phyloP scores from a whole-genome alignment of 768 basidiomycete species.

The Phallus indusiatus region DNA sequence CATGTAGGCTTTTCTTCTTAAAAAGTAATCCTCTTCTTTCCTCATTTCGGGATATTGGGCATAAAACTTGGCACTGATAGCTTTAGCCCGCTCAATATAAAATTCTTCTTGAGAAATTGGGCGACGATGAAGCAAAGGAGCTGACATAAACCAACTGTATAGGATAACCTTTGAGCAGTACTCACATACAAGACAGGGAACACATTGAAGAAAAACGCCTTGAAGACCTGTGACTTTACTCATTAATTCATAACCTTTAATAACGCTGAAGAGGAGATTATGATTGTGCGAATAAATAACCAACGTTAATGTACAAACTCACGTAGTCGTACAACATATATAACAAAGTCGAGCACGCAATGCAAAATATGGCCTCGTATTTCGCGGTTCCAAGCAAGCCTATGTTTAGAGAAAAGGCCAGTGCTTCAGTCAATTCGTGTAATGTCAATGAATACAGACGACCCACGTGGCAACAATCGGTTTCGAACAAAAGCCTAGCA shows the following conservation, averaged over 20 bases:
- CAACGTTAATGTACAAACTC: neutral
- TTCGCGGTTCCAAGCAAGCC: constrained; percentile 4
- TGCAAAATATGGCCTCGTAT: neutral
- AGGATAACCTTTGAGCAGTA: neutral
- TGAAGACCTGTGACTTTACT: constrained; percentile 1
- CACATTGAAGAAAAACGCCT: neutral
- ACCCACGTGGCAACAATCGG: constrained; percentile 23
- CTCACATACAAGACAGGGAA: neutral
- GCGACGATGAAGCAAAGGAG: neutral
- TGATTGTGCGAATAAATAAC: neutral
- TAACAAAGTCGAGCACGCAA: constrained; percentile 1
- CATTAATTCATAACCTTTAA: constrained; percentile 1
- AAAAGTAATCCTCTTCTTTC: neutral
- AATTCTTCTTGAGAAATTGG: neutral
- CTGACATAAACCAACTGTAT: neutral
- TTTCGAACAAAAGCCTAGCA: constrained; percentile 27
- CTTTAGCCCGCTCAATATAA: neutral
- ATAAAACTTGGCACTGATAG: neutral
- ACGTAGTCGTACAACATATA: neutral
- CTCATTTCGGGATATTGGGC: neutral
- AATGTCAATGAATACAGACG: constrained; percentile 1
- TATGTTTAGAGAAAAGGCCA: neutral
- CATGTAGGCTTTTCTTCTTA: neutral
- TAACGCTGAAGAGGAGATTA: neutral
- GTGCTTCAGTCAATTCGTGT: neutral